Evolutionary conservation across 1,139 yeast genomes (phyloP).

Genomic region (Candida sojae): DNA sequence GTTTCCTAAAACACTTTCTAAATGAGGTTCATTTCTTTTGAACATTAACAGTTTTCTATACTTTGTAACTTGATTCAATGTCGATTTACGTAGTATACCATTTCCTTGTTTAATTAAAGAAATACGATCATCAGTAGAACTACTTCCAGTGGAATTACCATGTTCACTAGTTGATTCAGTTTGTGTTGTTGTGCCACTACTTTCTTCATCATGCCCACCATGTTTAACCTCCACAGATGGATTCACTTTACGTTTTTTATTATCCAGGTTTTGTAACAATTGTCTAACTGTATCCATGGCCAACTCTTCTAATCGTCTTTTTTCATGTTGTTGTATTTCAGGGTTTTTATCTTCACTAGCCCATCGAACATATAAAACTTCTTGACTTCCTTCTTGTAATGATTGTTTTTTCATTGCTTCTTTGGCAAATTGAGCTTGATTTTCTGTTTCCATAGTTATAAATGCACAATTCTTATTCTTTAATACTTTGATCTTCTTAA

Average conservation of each 20-base stretch:
- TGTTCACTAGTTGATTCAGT: too few species aligned
- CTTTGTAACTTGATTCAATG: conserved; percentile 12
- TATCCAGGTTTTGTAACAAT: conserved; percentile 20
- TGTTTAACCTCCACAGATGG: conserved; percentile 14
- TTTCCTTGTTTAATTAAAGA: neutral
- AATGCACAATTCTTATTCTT: conserved; percentile 74
- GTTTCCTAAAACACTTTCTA: conserved; percentile 15
- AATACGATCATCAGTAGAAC: too few species aligned
- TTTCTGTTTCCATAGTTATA: conserved; percentile 66
- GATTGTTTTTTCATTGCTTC: conserved; percentile 90
- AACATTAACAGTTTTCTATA: conserved; percentile 8
- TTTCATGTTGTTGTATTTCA: conserved; percentile 54
- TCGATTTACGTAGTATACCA: conserved; percentile 11
- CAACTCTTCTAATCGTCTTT: conserved; percentile 36
- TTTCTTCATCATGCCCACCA: conserved; percentile 3
- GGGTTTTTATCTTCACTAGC: conserved; percentile 90
- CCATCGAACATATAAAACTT: conserved; percentile 77
- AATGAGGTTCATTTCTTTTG: conserved; percentile 6
- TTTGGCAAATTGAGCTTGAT: conserved; percentile 88
- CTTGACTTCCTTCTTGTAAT: conserved; percentile 50
- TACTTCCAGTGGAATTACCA: too few species aligned
- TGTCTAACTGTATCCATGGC: conserved; percentile 36
- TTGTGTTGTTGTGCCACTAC: neutral
- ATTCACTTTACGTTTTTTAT: conserved; percentile 8
- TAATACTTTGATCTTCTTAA: conserved; percentile 68